Percentiles rank a stretch among this genome's conserved stretches.
Conservation (phyloP, 495 filamentous ascomycete genomes). For the Pyrenula aspistea region DNA sequence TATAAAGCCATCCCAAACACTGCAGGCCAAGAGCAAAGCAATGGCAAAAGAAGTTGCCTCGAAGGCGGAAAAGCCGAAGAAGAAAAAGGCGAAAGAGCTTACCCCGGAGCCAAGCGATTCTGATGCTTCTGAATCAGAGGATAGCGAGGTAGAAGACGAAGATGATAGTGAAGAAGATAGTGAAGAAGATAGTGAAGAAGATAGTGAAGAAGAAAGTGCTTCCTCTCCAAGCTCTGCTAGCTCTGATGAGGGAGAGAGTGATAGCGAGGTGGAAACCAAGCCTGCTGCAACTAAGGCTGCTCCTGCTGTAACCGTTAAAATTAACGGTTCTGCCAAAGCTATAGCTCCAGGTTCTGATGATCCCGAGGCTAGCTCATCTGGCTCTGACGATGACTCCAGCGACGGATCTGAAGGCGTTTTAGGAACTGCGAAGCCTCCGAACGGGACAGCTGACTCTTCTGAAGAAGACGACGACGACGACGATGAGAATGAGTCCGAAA, state of each 20-base stretch:
- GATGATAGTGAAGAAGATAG: conserved; percentile 19
- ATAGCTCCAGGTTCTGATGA: conserved; percentile 16
- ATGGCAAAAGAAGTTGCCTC: conserved; percentile 29
- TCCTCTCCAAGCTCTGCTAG: neutral
- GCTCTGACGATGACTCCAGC: conserved; percentile 9
- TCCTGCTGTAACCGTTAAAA: too few relatives aligned
- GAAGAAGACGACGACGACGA: conserved; percentile 22
- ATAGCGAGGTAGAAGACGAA: conserved; percentile 17
- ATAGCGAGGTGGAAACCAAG: neutral
- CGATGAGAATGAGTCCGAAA: conserved; percentile 34
- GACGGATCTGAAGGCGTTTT: conserved; percentile 9
- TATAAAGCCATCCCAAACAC: conserved; percentile 32
- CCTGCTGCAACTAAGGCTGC: conserved; percentile 8
- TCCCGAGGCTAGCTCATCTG: conserved; percentile 7
- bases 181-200: conserved; percentile 15
- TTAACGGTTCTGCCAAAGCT: conserved; percentile 9
- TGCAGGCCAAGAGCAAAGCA: conserved; percentile 38
- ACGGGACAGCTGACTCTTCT: neutral
- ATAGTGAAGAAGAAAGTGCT: neutral
- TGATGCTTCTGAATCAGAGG: conserved; percentile 24
- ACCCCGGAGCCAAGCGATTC: conserved; percentile 31
- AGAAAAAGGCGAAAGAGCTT: conserved; percentile 35
- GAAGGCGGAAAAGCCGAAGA: conserved; percentile 25
- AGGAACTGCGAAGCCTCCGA: conserved; percentile 2
- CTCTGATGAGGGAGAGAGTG: neutral